Conservation (phyloP, 2,329 filamentous ascomycete genomes). For the Dendryphion nanum region DNA sequence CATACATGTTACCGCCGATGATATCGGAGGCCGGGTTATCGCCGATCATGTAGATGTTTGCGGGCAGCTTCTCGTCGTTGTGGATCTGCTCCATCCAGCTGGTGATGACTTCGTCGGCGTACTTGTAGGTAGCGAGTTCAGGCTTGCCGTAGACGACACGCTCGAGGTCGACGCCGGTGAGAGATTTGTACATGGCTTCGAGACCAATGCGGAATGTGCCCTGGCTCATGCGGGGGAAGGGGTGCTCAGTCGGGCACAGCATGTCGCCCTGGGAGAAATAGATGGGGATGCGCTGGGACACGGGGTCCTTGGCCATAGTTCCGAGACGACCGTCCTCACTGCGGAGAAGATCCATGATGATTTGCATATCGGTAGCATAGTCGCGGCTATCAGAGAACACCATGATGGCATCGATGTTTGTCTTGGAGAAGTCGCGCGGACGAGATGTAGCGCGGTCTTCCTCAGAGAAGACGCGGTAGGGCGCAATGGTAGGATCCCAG, state of each 20-base stretch:
- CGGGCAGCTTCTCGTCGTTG: constrained; percentile 65
- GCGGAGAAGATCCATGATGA: constrained; percentile 71
- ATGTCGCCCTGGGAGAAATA: constrained; percentile 69
- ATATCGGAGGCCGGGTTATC: constrained; percentile 75
- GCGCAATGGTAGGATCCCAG: constrained; percentile 67
- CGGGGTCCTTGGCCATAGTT: constrained; percentile 65
- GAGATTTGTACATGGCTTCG: constrained; percentile 70
- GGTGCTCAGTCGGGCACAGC: constrained; percentile 59
- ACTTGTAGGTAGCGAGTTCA: constrained; percentile 73
- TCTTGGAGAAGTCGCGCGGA: constrained; percentile 69
- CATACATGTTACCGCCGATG: constrained; percentile 75
- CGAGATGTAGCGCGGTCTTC: constrained; percentile 66
- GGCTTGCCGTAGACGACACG: constrained; percentile 76
- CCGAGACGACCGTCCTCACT: constrained; percentile 65
- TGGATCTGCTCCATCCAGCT: constrained; percentile 76
- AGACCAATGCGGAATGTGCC: constrained; percentile 73
- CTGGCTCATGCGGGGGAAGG: constrained; percentile 68
- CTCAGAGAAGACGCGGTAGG: constrained; percentile 66
- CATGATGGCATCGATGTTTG: constrained; percentile 71
- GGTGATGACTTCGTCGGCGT: constrained; percentile 70
- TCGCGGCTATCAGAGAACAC: constrained; percentile 73
- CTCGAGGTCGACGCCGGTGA: constrained; percentile 69
- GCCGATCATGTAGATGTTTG: constrained; percentile 75
- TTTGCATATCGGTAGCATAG: constrained; percentile 73
- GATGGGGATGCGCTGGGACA: constrained; percentile 67